A percentile compares a stretch with the other conserved stretches of the same genome.
phyloP scores from a whole-genome alignment of 2,329 filamentous ascomycete genomes.

The Hypoxylon sp. region DNA sequence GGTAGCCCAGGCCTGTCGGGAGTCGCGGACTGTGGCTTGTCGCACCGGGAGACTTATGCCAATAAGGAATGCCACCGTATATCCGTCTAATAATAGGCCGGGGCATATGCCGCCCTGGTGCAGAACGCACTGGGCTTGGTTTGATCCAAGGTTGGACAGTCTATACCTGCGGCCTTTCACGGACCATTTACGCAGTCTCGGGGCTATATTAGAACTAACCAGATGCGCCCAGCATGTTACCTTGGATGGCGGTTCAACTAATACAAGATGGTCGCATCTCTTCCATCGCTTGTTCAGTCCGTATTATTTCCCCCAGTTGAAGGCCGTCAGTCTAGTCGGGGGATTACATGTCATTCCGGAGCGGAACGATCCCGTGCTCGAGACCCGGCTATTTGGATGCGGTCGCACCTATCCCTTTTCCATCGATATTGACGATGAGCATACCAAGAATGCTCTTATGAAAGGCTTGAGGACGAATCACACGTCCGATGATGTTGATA shows the following conservation, averaged over 20 bases:
- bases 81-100: background rate
- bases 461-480: background rate
- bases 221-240: conserved; percentile 14
- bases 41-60: conserved; percentile 10
- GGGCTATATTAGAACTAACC: conserved; percentile 5
- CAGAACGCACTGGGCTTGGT: conserved; percentile 27
- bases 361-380: conserved; percentile 15
- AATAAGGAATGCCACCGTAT: background rate
- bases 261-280: background rate
- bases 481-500: conserved; percentile 1
- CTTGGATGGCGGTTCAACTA: conserved; percentile 4
- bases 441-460: conserved; percentile 7
- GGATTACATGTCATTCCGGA: background rate
- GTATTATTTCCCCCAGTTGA: conserved; percentile 12
- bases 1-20: conserved; percentile 31
- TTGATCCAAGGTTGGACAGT: conserved; percentile 26
- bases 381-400: conserved; percentile 17
- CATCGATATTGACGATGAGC: conserved; percentile 10
- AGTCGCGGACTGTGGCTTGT: conserved; percentile 33
- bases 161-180: conserved; percentile 4
- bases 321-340: conserved; percentile 9
- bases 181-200: background rate
- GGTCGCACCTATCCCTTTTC: background rate
- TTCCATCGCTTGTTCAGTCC: conserved; percentile 10
- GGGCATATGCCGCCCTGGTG: background rate